Evolutionary conservation across 441 rosid genomes (phyloP), one percentile per base, ranked within the genome.

Genomic region (Cnidoscolus chayamansa): DNA sequence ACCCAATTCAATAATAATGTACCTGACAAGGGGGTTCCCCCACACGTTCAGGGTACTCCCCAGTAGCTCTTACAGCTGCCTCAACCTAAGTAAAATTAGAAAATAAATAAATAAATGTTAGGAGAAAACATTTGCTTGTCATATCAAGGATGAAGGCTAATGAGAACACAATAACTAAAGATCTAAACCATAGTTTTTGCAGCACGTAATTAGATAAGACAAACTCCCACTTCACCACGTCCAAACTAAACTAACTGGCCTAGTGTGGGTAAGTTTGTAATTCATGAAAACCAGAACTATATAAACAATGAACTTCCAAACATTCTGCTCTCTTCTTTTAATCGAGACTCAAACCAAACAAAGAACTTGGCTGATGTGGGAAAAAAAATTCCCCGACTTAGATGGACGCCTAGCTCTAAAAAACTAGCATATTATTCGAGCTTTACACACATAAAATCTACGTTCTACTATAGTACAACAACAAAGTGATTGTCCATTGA

Each of bases 11-110:
- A 35, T 58, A 35, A 51, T 59, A 68, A 25, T 25, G 25, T 73
- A 91, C 97, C 96, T 91, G 96, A 70, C 98, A 94, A 19, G 86
- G 79, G 48, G 86, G 92, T 74, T 92, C 95, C 72, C 97, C 98
- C 0, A 84, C 72, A 63, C 98, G 85, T 79, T 91, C 97, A 12
- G 98, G 98, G 77, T 94, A 94, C 77, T 85, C 92, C 76, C 98
- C 95, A 16, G 92, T 87, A 50, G 92, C 98, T 81, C 95, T 91
- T 58, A 92, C 95, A 35, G 93, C 88, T 32, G 96, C 98, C 84
- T 83, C 92, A 84, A 91, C 98, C 98, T 94, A 80, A 74, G 73
- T 61, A 68, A 25, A 30, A 77, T 58, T 56, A 64, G 43, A 72
- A 75, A 61, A 72, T 63, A 68, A 19, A 57, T 32, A 62, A 30